Percentiles rank a stretch among this genome's conserved stretches.
phyloP scores from a whole-genome alignment of 164 flowering plant genomes.

The Nymphaea thermarum region DNA sequence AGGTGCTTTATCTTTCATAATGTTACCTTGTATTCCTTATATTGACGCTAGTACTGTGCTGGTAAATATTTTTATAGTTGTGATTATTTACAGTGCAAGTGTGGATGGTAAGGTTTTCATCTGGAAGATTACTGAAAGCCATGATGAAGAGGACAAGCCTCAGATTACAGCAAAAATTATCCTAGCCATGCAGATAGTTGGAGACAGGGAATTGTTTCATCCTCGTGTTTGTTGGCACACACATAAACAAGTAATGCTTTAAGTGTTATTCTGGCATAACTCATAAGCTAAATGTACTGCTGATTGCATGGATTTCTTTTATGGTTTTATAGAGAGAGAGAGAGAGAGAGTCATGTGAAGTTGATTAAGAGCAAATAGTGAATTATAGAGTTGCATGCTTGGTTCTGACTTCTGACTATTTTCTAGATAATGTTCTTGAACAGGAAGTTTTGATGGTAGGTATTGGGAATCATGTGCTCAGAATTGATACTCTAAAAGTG shows the following conservation, averaged over 20 bases:
- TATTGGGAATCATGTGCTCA: conserved; percentile 60
- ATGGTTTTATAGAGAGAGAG: too few relatives aligned
- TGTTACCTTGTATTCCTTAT: not conserved
- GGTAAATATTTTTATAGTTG: not conserved
- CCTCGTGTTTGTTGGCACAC: conserved; percentile 97
- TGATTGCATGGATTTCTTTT: too few relatives aligned
- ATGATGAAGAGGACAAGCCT: conserved; percentile 69
- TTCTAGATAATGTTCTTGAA: not conserved
- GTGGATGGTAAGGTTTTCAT: conserved; percentile 71
- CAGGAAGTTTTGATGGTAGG: conserved; percentile 91
- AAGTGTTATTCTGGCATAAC: too few relatives aligned
- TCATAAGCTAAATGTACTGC: too few relatives aligned
- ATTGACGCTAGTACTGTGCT: not conserved
- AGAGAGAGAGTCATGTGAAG: too few relatives aligned
- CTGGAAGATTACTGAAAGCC: conserved; percentile 88
- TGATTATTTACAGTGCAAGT: conserved; percentile 49
- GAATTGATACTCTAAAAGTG: conserved; percentile 79
- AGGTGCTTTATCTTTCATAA: conserved; percentile 35
- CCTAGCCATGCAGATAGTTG: conserved; percentile 56
- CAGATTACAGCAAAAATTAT: conserved; percentile 64
- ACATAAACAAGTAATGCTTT: conserved; percentile 67
- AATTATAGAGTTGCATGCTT: too few relatives aligned
- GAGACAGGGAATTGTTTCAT: conserved; percentile 50
- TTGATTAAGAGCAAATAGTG: too few relatives aligned
- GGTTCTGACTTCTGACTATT: not conserved